Evolutionary conservation across 139 green algal genomes (phyloP), one percentile per base, ranked within the genome.

Genomic region (Volvox reticuliferus): DNA sequence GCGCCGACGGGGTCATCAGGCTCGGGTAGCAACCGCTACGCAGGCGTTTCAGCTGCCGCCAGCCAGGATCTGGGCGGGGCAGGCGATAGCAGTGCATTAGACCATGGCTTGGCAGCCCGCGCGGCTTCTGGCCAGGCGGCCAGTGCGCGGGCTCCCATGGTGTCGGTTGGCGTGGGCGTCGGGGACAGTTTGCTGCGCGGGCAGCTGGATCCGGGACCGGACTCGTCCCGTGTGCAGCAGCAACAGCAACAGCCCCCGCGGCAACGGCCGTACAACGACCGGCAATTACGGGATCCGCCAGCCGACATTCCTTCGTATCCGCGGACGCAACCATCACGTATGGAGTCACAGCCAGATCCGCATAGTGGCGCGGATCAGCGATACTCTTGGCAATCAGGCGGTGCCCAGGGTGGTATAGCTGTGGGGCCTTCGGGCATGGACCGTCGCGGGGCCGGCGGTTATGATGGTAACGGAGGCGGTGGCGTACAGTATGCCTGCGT

Each of bases 161-260:
- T 92, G 24, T 93, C 89, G 2, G 78, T 92, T 14, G 90, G 90
- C 28, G 82, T 90, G n/a, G 90, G 87, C 22, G 90, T 94, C 44
- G 92, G 92, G 9, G 90, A 94, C 76, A 91, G 82, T 76, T 37
- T 94, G 35, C 26, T 90, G 63, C 75, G 88, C 6, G 83, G 88
- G 0, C 86, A 91, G 65, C 67, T 91, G 37, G 75, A 81, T 12
- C 1, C 32, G 24, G 33, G 20, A 28, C 30, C 30, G 12, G 35
- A 91, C 37, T 82, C 90, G 50, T 73, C 78, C 26, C 79, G 44
- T 14, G 33, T 55, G 44, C 26, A 14, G 44, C 44, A 55, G 44
- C 19, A 30, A 69, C 79, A 86, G 50, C 50, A 71, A 24, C 79
- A 86, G 50, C 44, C 33, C 3, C 36, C 13, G 37, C 79, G 79